These are phyloP conservation scores for Allomyces macrogynus DNA, from an alignment of 192 early-diverging fungal species.

Conservation along the genomic window DNA sequence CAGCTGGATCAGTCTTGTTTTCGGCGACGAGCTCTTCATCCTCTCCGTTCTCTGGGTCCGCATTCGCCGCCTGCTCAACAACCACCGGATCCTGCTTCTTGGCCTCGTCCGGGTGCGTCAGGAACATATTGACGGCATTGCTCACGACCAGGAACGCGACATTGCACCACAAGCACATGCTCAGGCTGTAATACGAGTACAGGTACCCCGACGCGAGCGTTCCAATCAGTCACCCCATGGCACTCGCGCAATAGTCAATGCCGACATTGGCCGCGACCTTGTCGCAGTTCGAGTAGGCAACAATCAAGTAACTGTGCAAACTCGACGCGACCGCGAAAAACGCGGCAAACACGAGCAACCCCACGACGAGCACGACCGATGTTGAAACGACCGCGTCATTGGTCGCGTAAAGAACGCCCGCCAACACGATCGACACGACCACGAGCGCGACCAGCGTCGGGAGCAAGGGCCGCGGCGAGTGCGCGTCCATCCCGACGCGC, in stretches of 20 bases:
- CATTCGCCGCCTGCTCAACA: no score
- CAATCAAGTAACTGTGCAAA: constrained; percentile 16
- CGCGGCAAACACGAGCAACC: constrained; percentile 10
- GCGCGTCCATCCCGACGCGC: constrained; percentile 5
- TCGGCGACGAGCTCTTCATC: no score
- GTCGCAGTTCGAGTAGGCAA: constrained; percentile 14
- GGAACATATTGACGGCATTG: no score
- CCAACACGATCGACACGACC: neutral
- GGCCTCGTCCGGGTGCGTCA: no score
- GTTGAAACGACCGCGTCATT: neutral
- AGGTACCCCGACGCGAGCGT: constrained; percentile 1
- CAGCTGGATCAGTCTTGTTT: no score
- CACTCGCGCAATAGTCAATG: constrained; percentile 9
- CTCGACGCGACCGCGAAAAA: constrained; percentile 16
- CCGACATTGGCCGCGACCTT: constrained; percentile 17
- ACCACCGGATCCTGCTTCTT: no score
- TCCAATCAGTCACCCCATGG: constrained; percentile 2
- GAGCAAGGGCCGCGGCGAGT: neutral
- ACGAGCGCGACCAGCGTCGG: neutral
- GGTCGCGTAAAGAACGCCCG: neutral
- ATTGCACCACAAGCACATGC: neutral
- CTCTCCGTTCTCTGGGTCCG: no score
- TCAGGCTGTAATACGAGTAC: neutral
- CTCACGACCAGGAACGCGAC: neutral
- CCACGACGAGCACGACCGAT: neutral